Conservation (phyloP, 2,329 filamentous ascomycete genomes). For the Cercospora sp. region DNA sequence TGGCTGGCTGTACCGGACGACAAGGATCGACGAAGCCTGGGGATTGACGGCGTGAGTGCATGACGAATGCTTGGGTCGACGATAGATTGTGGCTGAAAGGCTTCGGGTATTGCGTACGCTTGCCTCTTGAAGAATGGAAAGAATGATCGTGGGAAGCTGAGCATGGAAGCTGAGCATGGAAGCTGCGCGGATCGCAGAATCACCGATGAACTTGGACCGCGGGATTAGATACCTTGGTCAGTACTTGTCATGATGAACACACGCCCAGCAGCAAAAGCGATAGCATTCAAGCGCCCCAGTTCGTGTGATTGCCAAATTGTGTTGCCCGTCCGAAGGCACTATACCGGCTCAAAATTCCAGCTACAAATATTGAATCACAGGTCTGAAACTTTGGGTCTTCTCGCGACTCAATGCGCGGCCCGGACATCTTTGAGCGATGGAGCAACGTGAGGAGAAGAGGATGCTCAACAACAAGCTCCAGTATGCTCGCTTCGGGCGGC, state of each 20-base stretch:
- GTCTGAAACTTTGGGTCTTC: neutral
- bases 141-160: neutral
- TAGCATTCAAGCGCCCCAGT: neutral
- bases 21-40: neutral
- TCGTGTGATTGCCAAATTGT: neutral
- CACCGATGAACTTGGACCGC: neutral
- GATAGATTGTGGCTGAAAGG: neutral
- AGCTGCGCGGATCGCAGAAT: neutral
- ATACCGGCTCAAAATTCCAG: neutral
- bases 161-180: neutral
- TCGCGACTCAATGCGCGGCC: neutral
- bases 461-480: neutral
- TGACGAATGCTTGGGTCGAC: neutral
- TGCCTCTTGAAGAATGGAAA: neutral
- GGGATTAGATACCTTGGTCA: neutral
- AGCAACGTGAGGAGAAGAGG: neutral
- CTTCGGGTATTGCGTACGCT: neutral
- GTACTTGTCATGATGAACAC: neutral
- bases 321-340: neutral
- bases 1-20: neutral
- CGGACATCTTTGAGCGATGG: neutral
- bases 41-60: neutral
- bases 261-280: neutral
- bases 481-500: constrained; percentile 1
- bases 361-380: neutral